Conservation (phyloP, 1,139 yeast species). For the Casaregolazyma suthepensis region DNA sequence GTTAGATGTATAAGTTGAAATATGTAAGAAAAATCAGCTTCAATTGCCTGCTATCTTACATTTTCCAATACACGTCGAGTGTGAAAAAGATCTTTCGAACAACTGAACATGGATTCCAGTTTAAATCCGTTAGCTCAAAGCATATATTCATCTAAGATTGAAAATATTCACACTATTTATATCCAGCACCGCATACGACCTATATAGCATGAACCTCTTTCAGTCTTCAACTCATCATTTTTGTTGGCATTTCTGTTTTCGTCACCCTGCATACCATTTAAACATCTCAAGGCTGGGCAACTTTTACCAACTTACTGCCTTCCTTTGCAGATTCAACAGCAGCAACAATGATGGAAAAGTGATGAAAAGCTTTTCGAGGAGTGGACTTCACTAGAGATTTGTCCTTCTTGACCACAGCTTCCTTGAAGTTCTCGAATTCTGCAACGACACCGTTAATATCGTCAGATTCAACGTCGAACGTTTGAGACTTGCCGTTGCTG, state of each 20-base stretch:
- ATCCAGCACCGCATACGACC: background rate
- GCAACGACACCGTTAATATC: constrained; percentile 54
- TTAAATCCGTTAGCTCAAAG: too few relatives aligned
- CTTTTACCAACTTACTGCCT: constrained; percentile 53
- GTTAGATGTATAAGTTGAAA: background rate
- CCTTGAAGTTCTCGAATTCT: constrained; percentile 71
- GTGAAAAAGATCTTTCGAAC: too few relatives aligned
- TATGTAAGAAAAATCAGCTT: too few relatives aligned
- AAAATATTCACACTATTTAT: background rate
- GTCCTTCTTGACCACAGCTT: constrained; percentile 61
- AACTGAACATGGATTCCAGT: too few relatives aligned
- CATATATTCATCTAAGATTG: background rate
- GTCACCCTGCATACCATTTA: background rate
- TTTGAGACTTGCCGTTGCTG: constrained; percentile 35
- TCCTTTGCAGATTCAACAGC: constrained; percentile 63
- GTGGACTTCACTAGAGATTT: constrained; percentile 51
- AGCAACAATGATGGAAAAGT: constrained; percentile 82
- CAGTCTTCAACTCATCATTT: background rate
- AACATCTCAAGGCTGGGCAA: constrained; percentile 31
- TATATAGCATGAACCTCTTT: background rate
- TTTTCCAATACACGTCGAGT: too few relatives aligned
- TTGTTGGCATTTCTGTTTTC: background rate
- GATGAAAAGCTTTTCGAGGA: constrained; percentile 81
- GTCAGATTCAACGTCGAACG: constrained; percentile 42
- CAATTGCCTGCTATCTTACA: too few relatives aligned